Percentiles rank a stretch among this genome's conserved stretches.
Conservation (phyloP, 1,284 basidiomycete species). For the Rhodotorula glutinis region DNA sequence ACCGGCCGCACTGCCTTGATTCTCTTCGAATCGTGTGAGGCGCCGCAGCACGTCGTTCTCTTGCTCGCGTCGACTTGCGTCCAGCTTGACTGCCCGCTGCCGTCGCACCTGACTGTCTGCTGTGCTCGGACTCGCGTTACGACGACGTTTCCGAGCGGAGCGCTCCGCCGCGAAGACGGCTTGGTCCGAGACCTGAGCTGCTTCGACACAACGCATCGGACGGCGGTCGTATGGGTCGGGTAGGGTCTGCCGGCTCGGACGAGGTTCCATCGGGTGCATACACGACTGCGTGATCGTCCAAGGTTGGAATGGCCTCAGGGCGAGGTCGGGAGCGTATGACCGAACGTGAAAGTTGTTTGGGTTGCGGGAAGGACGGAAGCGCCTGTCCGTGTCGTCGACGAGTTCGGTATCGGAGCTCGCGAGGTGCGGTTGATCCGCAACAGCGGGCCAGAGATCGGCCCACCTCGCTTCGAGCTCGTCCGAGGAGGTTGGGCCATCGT, state of each 20-base stretch:
- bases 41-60: not conserved
- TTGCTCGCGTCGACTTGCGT: not conserved
- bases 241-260: not conserved
- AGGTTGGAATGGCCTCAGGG: not conserved
- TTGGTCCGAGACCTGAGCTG: too few relatives aligned
- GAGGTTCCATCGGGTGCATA: not conserved
- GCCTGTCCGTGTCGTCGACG: not conserved
- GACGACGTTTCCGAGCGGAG: not conserved
- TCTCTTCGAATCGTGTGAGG: not conserved
- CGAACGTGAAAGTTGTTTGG: not conserved
- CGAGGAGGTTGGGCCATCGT: not conserved
- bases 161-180: not conserved
- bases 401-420: conserved; percentile 4
- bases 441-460: not conserved
- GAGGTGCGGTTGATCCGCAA: conserved; percentile 1
- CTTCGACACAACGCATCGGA: not conserved
- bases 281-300: not conserved
- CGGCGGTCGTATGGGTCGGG: not conserved
- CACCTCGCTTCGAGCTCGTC: conserved; percentile 2
- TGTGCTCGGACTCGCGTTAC: not conserved
- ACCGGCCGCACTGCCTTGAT: too few relatives aligned
- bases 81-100: not conserved
- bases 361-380: not conserved
- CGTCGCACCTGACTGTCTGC: not conserved
- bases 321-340: not conserved